Conservation (phyloP, 1,284 basidiomycete species). For the Leccinum fallax region DNA sequence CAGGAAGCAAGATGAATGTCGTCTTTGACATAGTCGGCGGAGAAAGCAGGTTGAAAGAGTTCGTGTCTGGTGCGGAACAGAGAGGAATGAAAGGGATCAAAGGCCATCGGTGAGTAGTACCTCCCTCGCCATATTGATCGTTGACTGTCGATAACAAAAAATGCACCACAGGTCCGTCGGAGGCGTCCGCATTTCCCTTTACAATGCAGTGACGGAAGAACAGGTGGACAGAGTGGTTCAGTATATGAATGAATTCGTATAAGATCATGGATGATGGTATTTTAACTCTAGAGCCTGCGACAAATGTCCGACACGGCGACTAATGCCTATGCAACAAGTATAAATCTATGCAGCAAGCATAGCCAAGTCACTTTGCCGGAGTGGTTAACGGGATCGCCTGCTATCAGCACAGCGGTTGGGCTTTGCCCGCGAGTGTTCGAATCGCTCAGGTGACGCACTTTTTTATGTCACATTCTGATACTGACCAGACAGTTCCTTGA, state of each 20-base stretch:
- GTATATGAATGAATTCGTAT: slow-evolving; percentile 62
- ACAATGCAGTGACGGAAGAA: slow-evolving; percentile 92
- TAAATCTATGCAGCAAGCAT: background rate
- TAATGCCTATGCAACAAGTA: accelerated
- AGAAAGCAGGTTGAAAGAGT: slow-evolving; percentile 68
- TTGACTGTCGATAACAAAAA: slow-evolving; percentile 3
- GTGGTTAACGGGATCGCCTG: slow-evolving; percentile 93
- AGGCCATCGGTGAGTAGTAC: slow-evolving; percentile 82
- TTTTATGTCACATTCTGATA: background rate
- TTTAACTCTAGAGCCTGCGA: slow-evolving; percentile 13
- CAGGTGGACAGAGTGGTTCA: slow-evolving; percentile 61
- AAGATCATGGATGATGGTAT: slow-evolving; percentile 3
- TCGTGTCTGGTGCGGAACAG: slow-evolving; percentile 78
- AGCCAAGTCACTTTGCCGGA: slow-evolving; percentile 78
- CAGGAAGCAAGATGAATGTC: slow-evolving; percentile 92
- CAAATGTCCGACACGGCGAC: background rate
- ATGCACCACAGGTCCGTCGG: slow-evolving; percentile 53
- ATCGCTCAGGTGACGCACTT: slow-evolving; percentile 80
- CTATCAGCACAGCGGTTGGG: slow-evolving; percentile 73
- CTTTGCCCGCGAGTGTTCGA: slow-evolving; percentile 87
- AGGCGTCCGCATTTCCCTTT: slow-evolving; percentile 89
- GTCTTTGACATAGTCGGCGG: slow-evolving; percentile 79
- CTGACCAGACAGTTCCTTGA: background rate
- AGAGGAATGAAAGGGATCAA: slow-evolving; percentile 84
- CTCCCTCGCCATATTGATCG: slow-evolving; percentile 12